Evolutionary conservation across 805 yeast species (phyloP), one percentile per base, ranked within the genome.

Genomic region (Clavispora fructus): DNA sequence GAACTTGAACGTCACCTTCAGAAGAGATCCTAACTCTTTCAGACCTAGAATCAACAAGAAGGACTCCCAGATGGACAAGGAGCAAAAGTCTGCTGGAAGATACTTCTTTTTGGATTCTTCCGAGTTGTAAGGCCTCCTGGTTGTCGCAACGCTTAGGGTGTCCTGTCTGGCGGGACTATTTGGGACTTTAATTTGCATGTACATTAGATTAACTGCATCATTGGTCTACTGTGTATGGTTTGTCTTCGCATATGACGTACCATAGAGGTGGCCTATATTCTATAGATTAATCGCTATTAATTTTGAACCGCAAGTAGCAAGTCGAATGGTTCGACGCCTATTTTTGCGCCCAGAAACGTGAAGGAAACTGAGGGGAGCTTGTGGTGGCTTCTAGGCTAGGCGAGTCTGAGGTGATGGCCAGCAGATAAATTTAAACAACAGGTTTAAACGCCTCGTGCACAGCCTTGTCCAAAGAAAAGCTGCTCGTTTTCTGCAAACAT

Each of bases 21-120:
- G 99, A 83, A 89, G 99, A 77, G 99, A 94, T 74, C 98, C 99
- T 61, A 89, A 83, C 66, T 87, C 97, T 47, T 94, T 81, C 80
- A 86, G 99, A 74, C 99, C 99, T 62, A 87, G 99, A 81, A 94
- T 94, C 68, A 94, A 94, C 77, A 94, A 94, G 73, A 74, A 88
- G 64, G 98, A 87, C 63, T 91, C 98, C 45, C 99, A 94, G 78
- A 89, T 94, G 96, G 99, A 94, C 71, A 94, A 86, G 73, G 98
- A 94, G 74, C 99, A 94, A 73, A 94, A 94, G 74, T 64, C 80
- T 39, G 63, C 81, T 42, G 99, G 99, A 51, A 91, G 92, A 77
- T 94, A 86, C 75, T 94, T 94, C 83, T 94, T 94, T 82, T 79
- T 94, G 72, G 99, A 92, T 63, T 81, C 71, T 51, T 49, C 72